Evolutionary conservation across 2,329 filamentous ascomycete genomes (phyloP).

Genomic region (Neonectria magnoliae): DNA sequence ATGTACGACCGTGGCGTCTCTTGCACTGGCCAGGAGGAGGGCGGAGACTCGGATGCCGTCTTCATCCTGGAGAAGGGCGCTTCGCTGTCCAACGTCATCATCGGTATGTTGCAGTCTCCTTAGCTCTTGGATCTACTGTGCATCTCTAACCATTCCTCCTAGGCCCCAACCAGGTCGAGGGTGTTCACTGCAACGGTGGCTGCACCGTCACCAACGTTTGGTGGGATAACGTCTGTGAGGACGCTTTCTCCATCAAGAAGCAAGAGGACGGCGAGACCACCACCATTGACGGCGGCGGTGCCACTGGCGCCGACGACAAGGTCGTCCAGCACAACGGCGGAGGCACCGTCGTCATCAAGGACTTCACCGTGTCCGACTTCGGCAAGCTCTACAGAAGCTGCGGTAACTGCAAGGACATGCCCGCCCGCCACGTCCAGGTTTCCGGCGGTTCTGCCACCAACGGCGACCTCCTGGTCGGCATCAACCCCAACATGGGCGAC

Average conservation of each 20-base stretch:
- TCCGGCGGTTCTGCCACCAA: slow-evolving; percentile 50
- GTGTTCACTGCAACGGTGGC: slow-evolving; percentile 56
- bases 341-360: slow-evolving; percentile 53
- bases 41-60: slow-evolving; percentile 52
- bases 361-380: slow-evolving; percentile 56
- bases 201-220: slow-evolving; percentile 58
- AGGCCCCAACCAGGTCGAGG: slow-evolving; percentile 54
- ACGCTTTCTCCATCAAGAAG: slow-evolving; percentile 50
- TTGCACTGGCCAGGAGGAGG: slow-evolving; percentile 41
- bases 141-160: too few species aligned
- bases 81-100: slow-evolving; percentile 58
- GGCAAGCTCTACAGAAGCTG: slow-evolving; percentile 61
- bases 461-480: slow-evolving; percentile 53
- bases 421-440: slow-evolving; percentile 55
- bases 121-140: too few species aligned
- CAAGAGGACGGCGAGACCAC: slow-evolving; percentile 39
- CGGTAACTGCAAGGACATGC: slow-evolving; percentile 53
- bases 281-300: slow-evolving; percentile 58
- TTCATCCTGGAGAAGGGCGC: slow-evolving; percentile 55
- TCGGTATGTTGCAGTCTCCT: slow-evolving; percentile 44
- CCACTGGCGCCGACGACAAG: slow-evolving; percentile 57
- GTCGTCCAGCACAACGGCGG: slow-evolving; percentile 59
- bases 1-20: slow-evolving; percentile 42
- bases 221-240: slow-evolving; percentile 60
- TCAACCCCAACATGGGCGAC: slow-evolving; percentile 54